phyloP scores from a whole-genome alignment of 768 basidiomycete species.

The Russula sp. region DNA sequence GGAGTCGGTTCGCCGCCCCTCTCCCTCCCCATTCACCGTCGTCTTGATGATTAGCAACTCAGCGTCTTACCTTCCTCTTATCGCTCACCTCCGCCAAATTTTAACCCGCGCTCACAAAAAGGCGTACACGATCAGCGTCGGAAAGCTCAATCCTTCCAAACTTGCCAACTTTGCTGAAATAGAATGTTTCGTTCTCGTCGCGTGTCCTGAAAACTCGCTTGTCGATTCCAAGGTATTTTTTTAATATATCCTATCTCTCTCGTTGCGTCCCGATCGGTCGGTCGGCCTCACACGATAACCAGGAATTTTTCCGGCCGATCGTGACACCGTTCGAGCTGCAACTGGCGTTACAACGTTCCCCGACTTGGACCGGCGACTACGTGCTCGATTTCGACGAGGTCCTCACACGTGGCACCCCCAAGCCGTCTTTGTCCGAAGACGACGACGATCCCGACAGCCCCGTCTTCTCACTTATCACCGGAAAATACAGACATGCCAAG shows the following conservation, averaged over 20 bases:
- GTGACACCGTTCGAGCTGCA: conserved; percentile 91
- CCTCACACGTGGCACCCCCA: conserved; percentile 33
- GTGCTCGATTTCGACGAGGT: conserved; percentile 70
- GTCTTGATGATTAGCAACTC: conserved; percentile 3
- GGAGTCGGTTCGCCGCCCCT: conserved; percentile 60
- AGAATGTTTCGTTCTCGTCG: conserved; percentile 92
- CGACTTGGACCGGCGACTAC: conserved; percentile 71
- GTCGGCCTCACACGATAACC: background rate
- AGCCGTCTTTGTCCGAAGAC: conserved; percentile 26
- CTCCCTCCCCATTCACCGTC: background rate
- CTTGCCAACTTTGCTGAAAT: conserved; percentile 95
- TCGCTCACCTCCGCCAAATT: conserved; percentile 69
- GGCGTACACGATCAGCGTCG: conserved; percentile 90
- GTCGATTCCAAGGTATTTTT: conserved; percentile 57
- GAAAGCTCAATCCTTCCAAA: conserved; percentile 91
- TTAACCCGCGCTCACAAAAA: conserved; percentile 73
- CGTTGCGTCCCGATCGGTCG: background rate
- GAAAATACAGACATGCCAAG: conserved; percentile 75
- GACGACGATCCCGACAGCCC: conserved; percentile 64
- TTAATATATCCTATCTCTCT: background rate
- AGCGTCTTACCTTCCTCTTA: conserved; percentile 84
- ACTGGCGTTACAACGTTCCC: conserved; percentile 65
- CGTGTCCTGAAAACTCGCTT: conserved; percentile 89
- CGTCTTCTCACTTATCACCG: conserved; percentile 80
- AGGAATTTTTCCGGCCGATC: conserved; percentile 91